phyloP scores from a whole-genome alignment of 2,329 filamentous ascomycete species.

The Xylariaceae sp. region DNA sequence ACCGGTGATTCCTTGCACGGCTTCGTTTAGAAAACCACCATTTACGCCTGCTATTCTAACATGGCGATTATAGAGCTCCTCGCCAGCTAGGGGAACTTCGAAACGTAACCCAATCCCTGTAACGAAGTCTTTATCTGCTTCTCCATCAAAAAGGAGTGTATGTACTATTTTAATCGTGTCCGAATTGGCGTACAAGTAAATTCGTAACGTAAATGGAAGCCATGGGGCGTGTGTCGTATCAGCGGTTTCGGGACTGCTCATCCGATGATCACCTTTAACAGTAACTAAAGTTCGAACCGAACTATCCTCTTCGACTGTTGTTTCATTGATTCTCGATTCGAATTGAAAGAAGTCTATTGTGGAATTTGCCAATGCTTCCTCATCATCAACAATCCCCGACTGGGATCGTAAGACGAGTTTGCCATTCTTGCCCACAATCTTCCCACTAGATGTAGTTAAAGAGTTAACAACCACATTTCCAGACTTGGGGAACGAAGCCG shows the following conservation, averaged over 20 bases:
- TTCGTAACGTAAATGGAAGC: conserved; percentile 61
- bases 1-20: conserved; percentile 65
- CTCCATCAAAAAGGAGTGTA: conserved; percentile 60
- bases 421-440: conserved; percentile 52
- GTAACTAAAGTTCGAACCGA: conserved; percentile 55
- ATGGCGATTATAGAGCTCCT: conserved; percentile 64
- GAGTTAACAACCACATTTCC: conserved; percentile 48
- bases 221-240: conserved; percentile 49
- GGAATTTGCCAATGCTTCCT: conserved; percentile 44
- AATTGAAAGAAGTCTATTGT: conserved; percentile 52
- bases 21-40: conserved; percentile 62
- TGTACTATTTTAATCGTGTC: conserved; percentile 61
- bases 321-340: conserved; percentile 56
- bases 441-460: conserved; percentile 49
- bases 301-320: conserved; percentile 52
- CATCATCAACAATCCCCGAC: conserved; percentile 50
- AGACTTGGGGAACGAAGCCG: conserved; percentile 49
- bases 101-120: conserved; percentile 61
- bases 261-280: conserved; percentile 46
- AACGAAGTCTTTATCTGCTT: conserved; percentile 57
- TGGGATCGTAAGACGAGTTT: conserved; percentile 61
- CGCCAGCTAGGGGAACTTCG: conserved; percentile 57
- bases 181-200: conserved; percentile 64
- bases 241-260: conserved; percentile 30
- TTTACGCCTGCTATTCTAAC: conserved; percentile 61